Evolutionary conservation across 139 green algal species (phyloP), one percentile per base, ranked within the genome.

Genomic region (Chloropicon primus): DNA sequence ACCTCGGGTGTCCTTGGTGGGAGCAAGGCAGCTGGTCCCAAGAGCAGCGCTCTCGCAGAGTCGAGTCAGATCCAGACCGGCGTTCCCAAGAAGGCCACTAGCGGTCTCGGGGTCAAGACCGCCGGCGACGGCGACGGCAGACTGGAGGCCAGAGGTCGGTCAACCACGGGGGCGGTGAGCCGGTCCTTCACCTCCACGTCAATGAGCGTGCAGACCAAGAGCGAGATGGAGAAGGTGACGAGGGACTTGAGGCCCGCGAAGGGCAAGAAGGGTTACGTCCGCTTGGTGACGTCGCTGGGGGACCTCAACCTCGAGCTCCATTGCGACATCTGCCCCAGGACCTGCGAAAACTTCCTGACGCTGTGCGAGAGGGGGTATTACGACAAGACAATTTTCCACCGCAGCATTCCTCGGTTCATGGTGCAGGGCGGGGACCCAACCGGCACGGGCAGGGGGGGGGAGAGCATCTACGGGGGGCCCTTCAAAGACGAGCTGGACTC

Each of bases 301-400:
- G 90, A 97, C 83, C 80, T 99, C 1, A 97, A 97, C 83, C 2
- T 97, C 3, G 94, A 97, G 86, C 89, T 97, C 79, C 90, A 96
- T 81, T 92, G 87, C 79, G 94, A 97, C 86, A 77, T 96, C 3
- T 87, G 79, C 23, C 93, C 93, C 0, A 76, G 86, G 41, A 94
- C 94, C 23, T 97, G 91, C 81, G 95, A 99, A 80, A 99, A 99
- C 88, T 99, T 98, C 83, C 73, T 99, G 22, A 89, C 86, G 22
- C 87, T 98, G 72, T 88, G 82, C 21, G 88, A 92, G 79, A 85
- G 87, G 72, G 89, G 92, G 54, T 99, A 97, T 88, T 99, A 97
- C 85, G 81, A 92, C 25, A 85, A 78, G 73, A 91, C 86, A 0
- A 29, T 87, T 1, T 99, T 99, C 81, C 95, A 98, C 87, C 84